Evolutionary conservation across 1,284 basidiomycete species (phyloP), one percentile per base, ranked within the genome.

Genomic region (Microbotryum saponariae): DNA sequence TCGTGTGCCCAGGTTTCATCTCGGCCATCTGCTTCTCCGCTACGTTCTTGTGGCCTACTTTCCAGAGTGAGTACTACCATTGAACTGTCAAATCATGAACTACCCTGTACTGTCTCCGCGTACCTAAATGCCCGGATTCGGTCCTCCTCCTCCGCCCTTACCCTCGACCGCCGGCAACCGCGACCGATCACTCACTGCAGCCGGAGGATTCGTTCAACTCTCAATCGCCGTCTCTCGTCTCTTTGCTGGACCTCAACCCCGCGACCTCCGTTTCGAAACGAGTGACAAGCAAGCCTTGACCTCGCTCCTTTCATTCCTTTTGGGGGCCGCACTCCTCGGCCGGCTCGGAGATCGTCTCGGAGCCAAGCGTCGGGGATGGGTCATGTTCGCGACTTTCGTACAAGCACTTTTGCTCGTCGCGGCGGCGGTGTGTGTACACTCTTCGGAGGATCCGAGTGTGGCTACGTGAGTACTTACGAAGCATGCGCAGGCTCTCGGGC

Each of bases 11-110:
- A 53, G 51, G 51, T 1, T 63, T 66, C 57, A 66, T 59, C 8
- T 59, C 51, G 6, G 65, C 84, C 2, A 78, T 90, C 20, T 84
- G 84, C 1, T 91, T 90, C 78, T 83, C 86, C 52, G 59, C 89
- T 10, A 80, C 87, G 63, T 91, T 84, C 73, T 82, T 91, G 25
- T 91, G 89, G 89, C 87, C 86, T 73, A 88, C 86, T 2, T 91
- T 91, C 76, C 88, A 91, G 75, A 91, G 69, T 67, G 54, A 56
- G 68, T 59, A 23, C 31, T 51, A 8, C 23, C 31, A 29, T 16
- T n/a, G 1, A 12, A 29, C 12, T 9, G 4, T 54, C 51, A 27
- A 16, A 16, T 42, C 37, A 10, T 31, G 8, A 8, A 2, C 14
- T 18, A 42, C 14, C 37, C 2, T 42, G 37, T 18, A 18, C 37